Percentiles rank a stretch among this genome's conserved stretches.
Conservation (phyloP, 1,284 basidiomycete genomes). For the Ustilago loliicola region DNA sequence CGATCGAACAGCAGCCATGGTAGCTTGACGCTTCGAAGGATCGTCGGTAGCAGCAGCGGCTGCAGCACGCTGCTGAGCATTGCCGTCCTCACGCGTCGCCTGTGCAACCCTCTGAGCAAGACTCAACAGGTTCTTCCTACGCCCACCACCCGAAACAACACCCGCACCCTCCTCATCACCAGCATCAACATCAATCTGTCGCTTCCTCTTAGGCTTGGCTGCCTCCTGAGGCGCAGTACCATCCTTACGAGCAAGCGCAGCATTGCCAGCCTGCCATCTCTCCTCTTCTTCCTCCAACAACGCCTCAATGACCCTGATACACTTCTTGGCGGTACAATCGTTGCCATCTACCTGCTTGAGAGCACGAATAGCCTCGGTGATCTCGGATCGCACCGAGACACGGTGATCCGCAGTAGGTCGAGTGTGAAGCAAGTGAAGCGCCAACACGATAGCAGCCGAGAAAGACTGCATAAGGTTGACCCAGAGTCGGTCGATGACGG, state of each 20-base stretch:
- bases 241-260: slow-evolving; percentile 33
- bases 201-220: slow-evolving; percentile 49
- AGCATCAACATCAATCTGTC: slow-evolving; percentile 43
- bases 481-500: slow-evolving; percentile 63
- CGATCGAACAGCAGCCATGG: slow-evolving; percentile 35
- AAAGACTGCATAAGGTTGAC: slow-evolving; percentile 63
- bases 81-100: slow-evolving; percentile 44
- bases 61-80: slow-evolving; percentile 17
- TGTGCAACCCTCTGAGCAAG: slow-evolving; percentile 60
- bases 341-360: slow-evolving; percentile 57
- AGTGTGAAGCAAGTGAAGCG: slow-evolving; percentile 64
- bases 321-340: slow-evolving; percentile 53
- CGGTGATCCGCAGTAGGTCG: slow-evolving; percentile 49
- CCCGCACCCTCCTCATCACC: slow-evolving; percentile 25
- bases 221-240: slow-evolving; percentile 15
- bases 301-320: slow-evolving; percentile 65
- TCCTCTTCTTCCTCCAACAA: slow-evolving; percentile 66
- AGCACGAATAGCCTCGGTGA: slow-evolving; percentile 62
- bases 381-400: slow-evolving; percentile 59
- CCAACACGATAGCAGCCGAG: slow-evolving; percentile 65
- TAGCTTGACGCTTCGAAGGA: slow-evolving; percentile 43
- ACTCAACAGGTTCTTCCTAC: slow-evolving; percentile 59
- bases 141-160: slow-evolving; percentile 19
- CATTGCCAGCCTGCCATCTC: slow-evolving; percentile 57
- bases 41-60: slow-evolving; percentile 19